Conservation (phyloP, 495 filamentous ascomycete genomes). For the Aspergillus kassunensis region DNA sequence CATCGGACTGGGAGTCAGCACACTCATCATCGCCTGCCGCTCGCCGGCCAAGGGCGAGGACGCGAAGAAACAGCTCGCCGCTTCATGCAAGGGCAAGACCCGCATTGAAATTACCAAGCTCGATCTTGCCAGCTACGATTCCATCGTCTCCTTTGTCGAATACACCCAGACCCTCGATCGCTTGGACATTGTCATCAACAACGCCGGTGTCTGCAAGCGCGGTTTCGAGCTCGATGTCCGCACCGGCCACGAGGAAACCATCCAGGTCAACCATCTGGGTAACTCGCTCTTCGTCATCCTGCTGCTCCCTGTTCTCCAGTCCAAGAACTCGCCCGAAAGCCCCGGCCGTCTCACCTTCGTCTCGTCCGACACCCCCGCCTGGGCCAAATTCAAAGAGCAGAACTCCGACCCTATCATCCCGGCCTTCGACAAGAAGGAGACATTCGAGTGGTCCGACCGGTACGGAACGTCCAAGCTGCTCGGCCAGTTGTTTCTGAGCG, state of each 20-base stretch:
- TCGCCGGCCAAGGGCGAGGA: constrained; percentile 34
- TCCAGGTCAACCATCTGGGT: constrained; percentile 38
- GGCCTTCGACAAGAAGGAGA: constrained; percentile 1
- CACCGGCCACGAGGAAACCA: constrained; percentile 39
- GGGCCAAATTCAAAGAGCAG: constrained; percentile 12
- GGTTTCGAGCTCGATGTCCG: constrained; percentile 22
- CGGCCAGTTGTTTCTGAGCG: constrained; percentile 15
- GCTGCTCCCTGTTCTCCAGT: constrained; percentile 32
- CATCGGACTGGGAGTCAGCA: constrained; percentile 35
- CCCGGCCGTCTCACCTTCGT: constrained; percentile 6
- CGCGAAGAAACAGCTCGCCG: constrained; percentile 32
- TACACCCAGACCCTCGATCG: constrained; percentile 28
- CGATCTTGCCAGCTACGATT: constrained; percentile 45
- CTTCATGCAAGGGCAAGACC: constrained; percentile 21
- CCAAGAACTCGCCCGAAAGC: neutral
- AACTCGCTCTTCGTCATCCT: constrained; percentile 46
- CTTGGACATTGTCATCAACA: constrained; percentile 50
- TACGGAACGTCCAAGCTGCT: constrained; percentile 19
- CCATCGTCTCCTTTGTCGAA: constrained; percentile 37
- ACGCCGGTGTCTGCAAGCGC: constrained; percentile 43
- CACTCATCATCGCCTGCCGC: constrained; percentile 49
- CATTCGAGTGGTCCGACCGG: constrained; percentile 5
- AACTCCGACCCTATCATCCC: neutral
- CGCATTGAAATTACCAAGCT: constrained; percentile 46
- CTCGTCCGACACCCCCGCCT: constrained; percentile 3